Base-by-base conservation (phyloP, 164 flowering plant genomes). In the Vitis amurensis region DNA sequence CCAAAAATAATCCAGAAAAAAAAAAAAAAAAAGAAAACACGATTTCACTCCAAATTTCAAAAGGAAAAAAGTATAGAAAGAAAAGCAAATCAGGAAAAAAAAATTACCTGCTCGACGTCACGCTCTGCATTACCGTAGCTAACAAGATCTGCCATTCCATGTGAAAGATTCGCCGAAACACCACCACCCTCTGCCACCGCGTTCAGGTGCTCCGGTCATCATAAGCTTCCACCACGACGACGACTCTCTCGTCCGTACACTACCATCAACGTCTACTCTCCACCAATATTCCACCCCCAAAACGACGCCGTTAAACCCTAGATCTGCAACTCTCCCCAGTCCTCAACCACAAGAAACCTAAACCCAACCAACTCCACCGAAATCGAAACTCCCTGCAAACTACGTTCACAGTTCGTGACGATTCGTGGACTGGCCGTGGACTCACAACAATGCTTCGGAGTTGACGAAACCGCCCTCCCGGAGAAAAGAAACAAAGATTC, bases 111-210 rank as follows among this genome's bases (percentile, higher is more conserved):
- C 72, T 90, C 94, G 69, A 86, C 71, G 78, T 90, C 91, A 72
- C 93, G 96, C 70, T 86, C 81, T 49, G 90, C 91, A 89, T 87
- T 87, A 73, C 91, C 92, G 81, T 84, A 86, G 82, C 86, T 87
- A 85, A 76, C 89, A 87, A 88, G 97, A 94, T 94, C 95, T 91
- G 97, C 99, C 99, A 94, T 94, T 94, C 99, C 97, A 94, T 92
- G 95, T 85, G 93, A 82, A 60, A 82, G 59, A 74, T 80, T 83
- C 70, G 76, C 85, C 79, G 51, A 72, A 80, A 66, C 76, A 71
- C 91, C 91, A 73, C 85, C 93, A 68, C 87, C 87, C 91, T 83
- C 84, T 90, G 77, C 79, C 81, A 80, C 80, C 83, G 59, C 83
- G 73, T 63, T 44, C 59, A 44, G 71, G 77, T 71, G 75, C 74